Evolutionary conservation across 2,329 filamentous ascomycete species (phyloP).

Genomic region (Bipolaris victoriae): DNA sequence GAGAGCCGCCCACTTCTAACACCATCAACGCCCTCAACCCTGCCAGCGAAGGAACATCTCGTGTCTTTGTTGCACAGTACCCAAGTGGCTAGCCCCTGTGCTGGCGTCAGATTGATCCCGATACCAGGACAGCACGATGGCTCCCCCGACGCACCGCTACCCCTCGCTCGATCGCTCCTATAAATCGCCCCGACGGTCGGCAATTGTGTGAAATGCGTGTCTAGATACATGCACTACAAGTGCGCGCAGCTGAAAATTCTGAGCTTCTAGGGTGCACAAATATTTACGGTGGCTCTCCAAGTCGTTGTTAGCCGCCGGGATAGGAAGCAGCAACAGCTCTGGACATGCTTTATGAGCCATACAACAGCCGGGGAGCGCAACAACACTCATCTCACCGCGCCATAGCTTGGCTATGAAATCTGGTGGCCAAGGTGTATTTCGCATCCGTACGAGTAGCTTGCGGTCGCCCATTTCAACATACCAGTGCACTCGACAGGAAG

Average conservation of each 20-base stretch:
- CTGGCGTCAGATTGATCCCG: background rate
- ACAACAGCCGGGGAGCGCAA: background rate
- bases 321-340: constrained; percentile 1
- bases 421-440: background rate
- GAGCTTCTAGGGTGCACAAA: background rate
- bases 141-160: constrained; percentile 17
- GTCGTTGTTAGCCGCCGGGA: background rate
- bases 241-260: background rate
- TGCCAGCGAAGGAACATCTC: constrained; percentile 2
- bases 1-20: constrained; percentile 15
- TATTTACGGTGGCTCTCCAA: background rate
- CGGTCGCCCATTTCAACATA: background rate
- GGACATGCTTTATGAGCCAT: background rate
- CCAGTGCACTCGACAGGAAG: background rate
- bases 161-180: constrained; percentile 27
- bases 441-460: background rate
- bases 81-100: background rate
- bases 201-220: constrained; percentile 4
- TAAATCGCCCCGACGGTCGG: constrained; percentile 8
- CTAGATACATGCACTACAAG: background rate
- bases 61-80: background rate
- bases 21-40: constrained; percentile 15
- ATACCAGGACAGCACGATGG: constrained; percentile 9
- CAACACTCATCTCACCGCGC: background rate
- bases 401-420: background rate